Conservation (phyloP, 768 basidiomycete genomes). For the Boletus bicolor region DNA sequence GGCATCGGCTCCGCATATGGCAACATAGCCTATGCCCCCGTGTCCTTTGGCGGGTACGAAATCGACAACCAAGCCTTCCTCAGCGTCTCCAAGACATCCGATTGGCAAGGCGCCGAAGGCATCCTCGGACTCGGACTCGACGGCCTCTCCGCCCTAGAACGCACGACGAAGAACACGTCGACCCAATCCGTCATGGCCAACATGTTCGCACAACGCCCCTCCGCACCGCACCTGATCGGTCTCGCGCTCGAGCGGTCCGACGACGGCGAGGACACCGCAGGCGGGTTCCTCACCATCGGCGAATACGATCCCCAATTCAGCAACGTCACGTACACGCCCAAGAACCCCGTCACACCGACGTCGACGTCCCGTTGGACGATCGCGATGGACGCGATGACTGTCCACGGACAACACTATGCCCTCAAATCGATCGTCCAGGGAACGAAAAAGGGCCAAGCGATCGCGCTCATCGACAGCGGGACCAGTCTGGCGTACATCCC, state of each 20-base stretch:
- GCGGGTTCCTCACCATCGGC: conserved; percentile 42
- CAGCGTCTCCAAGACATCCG: conserved; percentile 15
- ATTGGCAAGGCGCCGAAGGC: conserved; percentile 15
- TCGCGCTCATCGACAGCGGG: conserved; percentile 44
- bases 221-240: conserved; percentile 38
- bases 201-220: conserved; percentile 36
- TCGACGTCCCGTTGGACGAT: conserved; percentile 41
- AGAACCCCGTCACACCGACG: conserved; percentile 34
- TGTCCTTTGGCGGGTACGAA: conserved; percentile 35
- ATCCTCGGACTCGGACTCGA: conserved; percentile 29
- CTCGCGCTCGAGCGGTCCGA: conserved; percentile 41
- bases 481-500: conserved; percentile 40
- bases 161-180: conserved; percentile 11
- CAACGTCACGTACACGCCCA: conserved; percentile 29
- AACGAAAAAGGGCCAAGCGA: conserved; percentile 30
- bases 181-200: conserved; percentile 37
- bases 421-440: conserved; percentile 32
- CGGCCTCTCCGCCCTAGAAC: conserved; percentile 23
- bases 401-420: conserved; percentile 29
- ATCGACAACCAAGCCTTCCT: conserved; percentile 29
- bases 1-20: conserved; percentile 40
- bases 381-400: conserved; percentile 36
- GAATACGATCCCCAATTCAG: conserved; percentile 38
- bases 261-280: conserved; percentile 38
- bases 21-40: conserved; percentile 33